Evolutionary conservation across 2,329 filamentous ascomycete genomes (phyloP).

Genomic region (Microdochium bolleyi): DNA sequence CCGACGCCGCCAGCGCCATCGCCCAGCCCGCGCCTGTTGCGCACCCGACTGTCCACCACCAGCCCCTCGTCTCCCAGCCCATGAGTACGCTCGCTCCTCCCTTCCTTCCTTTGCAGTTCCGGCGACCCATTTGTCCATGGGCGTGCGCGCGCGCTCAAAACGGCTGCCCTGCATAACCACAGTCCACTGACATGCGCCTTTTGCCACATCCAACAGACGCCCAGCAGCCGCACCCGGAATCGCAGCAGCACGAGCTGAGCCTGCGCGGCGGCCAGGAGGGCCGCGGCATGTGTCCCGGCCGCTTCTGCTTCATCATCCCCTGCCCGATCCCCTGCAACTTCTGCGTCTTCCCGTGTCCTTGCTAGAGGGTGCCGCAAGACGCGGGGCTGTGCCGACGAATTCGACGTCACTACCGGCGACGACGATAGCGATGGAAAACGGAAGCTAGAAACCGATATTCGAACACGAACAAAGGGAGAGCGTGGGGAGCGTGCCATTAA

Average conservation of each 20-base stretch:
- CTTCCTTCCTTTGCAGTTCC: too few relatives aligned
- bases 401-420: too few relatives aligned
- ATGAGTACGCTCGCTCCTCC: not conserved
- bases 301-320: slow-evolving; percentile 28
- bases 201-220: not conserved
- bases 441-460: too few relatives aligned
- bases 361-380: slow-evolving; percentile 6
- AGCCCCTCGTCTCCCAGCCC: not conserved
- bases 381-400: too few relatives aligned
- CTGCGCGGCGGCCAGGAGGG: slow-evolving; percentile 20
- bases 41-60: too few relatives aligned
- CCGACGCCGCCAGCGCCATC: not conserved
- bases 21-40: not conserved
- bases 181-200: not conserved
- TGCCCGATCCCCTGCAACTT: slow-evolving; percentile 26
- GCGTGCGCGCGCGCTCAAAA: not conserved
- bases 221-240: slow-evolving; percentile 2
- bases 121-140: not conserved
- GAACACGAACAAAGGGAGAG: too few relatives aligned
- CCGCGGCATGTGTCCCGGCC: slow-evolving; percentile 19
- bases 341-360: slow-evolving; percentile 20
- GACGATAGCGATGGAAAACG: too few relatives aligned
- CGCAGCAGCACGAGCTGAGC: slow-evolving; percentile 6
- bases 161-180: not conserved
- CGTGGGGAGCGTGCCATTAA: too few relatives aligned